Percentiles rank a stretch among this genome's conserved stretches.
Conservation (phyloP, 2,329 filamentous ascomycete species). For the Calonectria hongkongensis region DNA sequence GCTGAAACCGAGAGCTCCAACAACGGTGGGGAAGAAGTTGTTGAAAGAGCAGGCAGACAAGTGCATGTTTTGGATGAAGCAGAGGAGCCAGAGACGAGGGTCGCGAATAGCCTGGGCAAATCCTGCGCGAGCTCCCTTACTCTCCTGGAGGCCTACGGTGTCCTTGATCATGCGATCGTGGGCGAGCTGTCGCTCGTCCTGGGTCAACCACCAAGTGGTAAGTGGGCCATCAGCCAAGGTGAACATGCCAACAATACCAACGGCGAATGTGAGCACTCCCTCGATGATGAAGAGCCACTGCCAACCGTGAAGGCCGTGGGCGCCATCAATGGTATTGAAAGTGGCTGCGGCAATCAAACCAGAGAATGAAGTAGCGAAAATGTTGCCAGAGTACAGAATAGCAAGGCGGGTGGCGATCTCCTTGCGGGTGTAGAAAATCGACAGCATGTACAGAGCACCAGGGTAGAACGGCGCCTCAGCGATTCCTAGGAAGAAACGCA, state of each 20-base stretch:
- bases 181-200: slow-evolving; percentile 63
- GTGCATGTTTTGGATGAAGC: slow-evolving; percentile 56
- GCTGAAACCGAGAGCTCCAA: slow-evolving; percentile 65
- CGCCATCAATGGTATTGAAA: slow-evolving; percentile 58
- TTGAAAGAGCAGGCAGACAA: slow-evolving; percentile 53
- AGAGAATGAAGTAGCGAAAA: slow-evolving; percentile 61
- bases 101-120: slow-evolving; percentile 52
- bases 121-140: slow-evolving; percentile 60
- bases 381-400: slow-evolving; percentile 64
- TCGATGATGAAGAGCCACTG: slow-evolving; percentile 60
- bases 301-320: slow-evolving; percentile 55
- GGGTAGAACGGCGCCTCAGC: slow-evolving; percentile 63
- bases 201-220: slow-evolving; percentile 60
- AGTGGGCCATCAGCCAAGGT: slow-evolving; percentile 62
- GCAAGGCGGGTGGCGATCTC: slow-evolving; percentile 64
- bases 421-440: slow-evolving; percentile 72
- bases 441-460: slow-evolving; percentile 63
- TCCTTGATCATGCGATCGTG: slow-evolving; percentile 61
- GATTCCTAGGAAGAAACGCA: slow-evolving; percentile 63
- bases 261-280: slow-evolving; percentile 53
- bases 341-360: slow-evolving; percentile 66
- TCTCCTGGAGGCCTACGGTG: slow-evolving; percentile 57
- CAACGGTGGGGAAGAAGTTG: slow-evolving; percentile 63
- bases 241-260: slow-evolving; percentile 58
- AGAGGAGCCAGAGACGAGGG: slow-evolving; percentile 55